Evolutionary conservation across 805 yeast species (phyloP).

Genomic region (Hanseniaspora vineae): DNA sequence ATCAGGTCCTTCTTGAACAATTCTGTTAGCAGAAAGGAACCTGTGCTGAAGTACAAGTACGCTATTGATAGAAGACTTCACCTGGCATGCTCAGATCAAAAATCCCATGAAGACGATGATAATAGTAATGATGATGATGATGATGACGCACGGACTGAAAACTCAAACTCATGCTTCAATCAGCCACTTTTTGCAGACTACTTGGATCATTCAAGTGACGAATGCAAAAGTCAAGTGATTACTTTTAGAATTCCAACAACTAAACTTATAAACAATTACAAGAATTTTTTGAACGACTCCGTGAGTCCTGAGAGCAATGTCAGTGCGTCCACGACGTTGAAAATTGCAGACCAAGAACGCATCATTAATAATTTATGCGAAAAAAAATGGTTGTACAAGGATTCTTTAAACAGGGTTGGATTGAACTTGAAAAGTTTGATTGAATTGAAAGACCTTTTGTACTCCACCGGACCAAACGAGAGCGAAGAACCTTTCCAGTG

Average conservation of each 20-base stretch:
- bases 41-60: neutral
- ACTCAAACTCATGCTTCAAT: neutral
- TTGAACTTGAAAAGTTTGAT: neutral
- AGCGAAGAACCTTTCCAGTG: neutral
- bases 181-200: neutral
- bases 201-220: neutral
- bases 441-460: neutral
- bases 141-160: neutral
- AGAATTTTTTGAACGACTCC: neutral
- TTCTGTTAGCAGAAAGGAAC: neutral
- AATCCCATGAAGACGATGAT: neutral
- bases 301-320: neutral
- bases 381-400: neutral
- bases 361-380: neutral
- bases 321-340: neutral
- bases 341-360: neutral
- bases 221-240: neutral
- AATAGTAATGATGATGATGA: neutral
- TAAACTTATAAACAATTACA: neutral
- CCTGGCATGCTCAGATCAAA: no score
- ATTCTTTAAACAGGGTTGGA: neutral
- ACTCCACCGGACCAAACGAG: neutral
- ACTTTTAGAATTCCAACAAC: neutral
- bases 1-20: neutral
- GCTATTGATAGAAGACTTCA: neutral